Base-by-base conservation (phyloP, 2,329 filamentous ascomycete genomes). In the Orbilia ellipsospora region DNA sequence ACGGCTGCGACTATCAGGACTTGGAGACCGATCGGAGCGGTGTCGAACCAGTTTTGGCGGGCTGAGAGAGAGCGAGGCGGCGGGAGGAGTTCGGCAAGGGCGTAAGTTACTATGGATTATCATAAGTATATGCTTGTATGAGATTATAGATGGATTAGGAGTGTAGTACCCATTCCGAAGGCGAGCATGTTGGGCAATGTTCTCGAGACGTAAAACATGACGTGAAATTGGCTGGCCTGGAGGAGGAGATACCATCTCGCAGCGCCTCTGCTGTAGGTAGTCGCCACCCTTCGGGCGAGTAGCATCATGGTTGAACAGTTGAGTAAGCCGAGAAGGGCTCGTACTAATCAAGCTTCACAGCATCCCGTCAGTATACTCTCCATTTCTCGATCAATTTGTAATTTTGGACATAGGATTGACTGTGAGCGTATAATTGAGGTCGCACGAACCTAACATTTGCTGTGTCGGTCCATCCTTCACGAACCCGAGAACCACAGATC, bases 131-230 rank as follows among this genome's bases (percentile, higher is more conserved):
- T 42, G 6, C 31, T 40, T 28, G 20, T 51, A 28, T 48, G 8
- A 50, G 40, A 61, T 23, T 44, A 20, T 4, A 36, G 16, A 18
- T 13, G 28, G 2, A 36, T 36, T 36, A 10, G 31, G 31, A n/a
- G 18, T 18, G 26, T 26, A 57, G 28, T 85, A 94, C 90, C 92
- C 72, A 97, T 84, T 8, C 89, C 88, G 84, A 98, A 95, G 18
- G 95, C 94, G 83, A 97, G 96, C 91, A 96, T 97, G 82, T 99
- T 99, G 1, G 95, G 95, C 78, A 99, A 84, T 1, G 93, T 95
- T 75, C 95, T 87, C 15, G 93, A 95, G 13, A 94, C 90, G 84
- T 99, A 99, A 83, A 93, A 99, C 77, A 95, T 86, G 76, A 96
- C 84, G 83, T 99, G 95, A 80, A 99, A 99, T 82, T 98, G 94